Percentiles rank a stretch among this genome's conserved stretches.
phyloP scores from a whole-genome alignment of 257 asterid species.

The Handroanthus guayacan region DNA sequence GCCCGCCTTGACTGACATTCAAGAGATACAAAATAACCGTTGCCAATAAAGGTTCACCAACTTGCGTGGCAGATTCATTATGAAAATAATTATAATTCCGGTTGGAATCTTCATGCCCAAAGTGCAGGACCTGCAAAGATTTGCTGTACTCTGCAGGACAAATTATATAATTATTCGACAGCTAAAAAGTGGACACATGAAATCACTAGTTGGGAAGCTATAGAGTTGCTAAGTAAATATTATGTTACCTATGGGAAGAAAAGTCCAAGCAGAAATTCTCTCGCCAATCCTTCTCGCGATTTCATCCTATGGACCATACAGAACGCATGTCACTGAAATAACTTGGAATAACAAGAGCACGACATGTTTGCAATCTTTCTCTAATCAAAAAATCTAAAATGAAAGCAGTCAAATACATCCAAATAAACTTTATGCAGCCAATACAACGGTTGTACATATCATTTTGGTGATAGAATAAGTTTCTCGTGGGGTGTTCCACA shows the following conservation, averaged over 20 bases:
- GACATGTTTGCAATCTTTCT: slow-evolving; percentile 11
- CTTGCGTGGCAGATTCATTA: slow-evolving; percentile 41
- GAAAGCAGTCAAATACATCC: slow-evolving; percentile 8
- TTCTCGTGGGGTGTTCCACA: slow-evolving; percentile 1
- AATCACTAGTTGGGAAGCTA: background rate
- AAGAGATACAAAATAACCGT: slow-evolving; percentile 84
- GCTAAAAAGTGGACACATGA: slow-evolving; percentile 5
- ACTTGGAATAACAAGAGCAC: background rate
- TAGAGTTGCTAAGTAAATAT: background rate
- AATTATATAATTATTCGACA: background rate
- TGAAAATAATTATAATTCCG: slow-evolving; percentile 50
- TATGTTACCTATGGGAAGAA: slow-evolving; percentile 74
- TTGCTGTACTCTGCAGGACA: slow-evolving; percentile 60
- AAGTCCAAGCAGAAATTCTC: slow-evolving; percentile 89
- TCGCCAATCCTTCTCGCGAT: slow-evolving; percentile 67
- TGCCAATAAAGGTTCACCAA: slow-evolving; percentile 64
- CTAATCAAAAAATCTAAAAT: slow-evolving; percentile 4
- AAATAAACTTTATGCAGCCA: slow-evolving; percentile 13
- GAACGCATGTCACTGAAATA: slow-evolving; percentile 11
- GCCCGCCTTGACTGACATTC: slow-evolving; percentile 69
- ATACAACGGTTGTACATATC: background rate
- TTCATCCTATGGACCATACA: slow-evolving; percentile 60
- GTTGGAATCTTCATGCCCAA: slow-evolving; percentile 54
- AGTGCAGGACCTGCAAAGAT: slow-evolving; percentile 57
- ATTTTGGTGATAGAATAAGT: background rate